These are phyloP conservation scores for Piedraia hortae DNA, from an alignment of 2,329 filamentous ascomycete species.

Conservation along the genomic window DNA sequence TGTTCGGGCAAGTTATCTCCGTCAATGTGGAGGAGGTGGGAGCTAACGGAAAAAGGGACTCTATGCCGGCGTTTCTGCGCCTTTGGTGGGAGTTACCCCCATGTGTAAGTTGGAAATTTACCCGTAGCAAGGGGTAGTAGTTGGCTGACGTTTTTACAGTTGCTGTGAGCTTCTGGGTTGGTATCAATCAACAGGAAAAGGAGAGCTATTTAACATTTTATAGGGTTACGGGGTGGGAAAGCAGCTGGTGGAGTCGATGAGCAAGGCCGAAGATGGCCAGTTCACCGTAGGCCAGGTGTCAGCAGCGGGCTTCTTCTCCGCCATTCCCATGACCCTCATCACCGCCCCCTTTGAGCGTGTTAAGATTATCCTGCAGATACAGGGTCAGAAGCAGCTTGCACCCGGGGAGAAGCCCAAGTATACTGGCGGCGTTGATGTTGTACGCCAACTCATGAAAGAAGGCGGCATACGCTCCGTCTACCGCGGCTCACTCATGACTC, in stretches of 20 bases:
- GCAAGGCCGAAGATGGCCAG: conserved; percentile 36
- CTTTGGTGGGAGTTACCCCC: conserved; percentile 80
- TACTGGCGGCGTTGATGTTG: conserved; percentile 64
- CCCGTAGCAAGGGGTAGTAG: not conserved
- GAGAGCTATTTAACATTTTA: not conserved
- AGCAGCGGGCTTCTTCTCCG: conserved; percentile 86
- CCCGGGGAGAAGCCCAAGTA: conserved; percentile 87
- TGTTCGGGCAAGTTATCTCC: conserved; percentile 17
- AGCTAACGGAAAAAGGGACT: conserved; percentile 29
- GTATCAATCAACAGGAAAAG: conserved; percentile 2
- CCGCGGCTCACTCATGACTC: conserved; percentile 66
- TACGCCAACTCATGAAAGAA: conserved; percentile 73
- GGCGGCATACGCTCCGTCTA: conserved; percentile 81
- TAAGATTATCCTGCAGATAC: conserved; percentile 93
- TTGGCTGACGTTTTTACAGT: conserved; percentile 17
- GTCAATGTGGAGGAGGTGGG: conserved; percentile 1
- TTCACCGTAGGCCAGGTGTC: conserved; percentile 72
- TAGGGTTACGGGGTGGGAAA: conserved; percentile 92
- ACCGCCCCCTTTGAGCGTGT: conserved; percentile 98
- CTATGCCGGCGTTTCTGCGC: conserved; percentile 91
- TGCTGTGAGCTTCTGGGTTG: conserved; percentile 38
- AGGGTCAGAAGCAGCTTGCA: conserved; percentile 62
- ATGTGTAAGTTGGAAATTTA: conserved; percentile 56
- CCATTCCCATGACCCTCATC: conserved; percentile 89
- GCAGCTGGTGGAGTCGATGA: conserved; percentile 44